Percentiles rank a stretch among this genome's conserved stretches.
These are phyloP conservation scores for Cyclotella choctawhatcheeana DNA, from an alignment of 108 stramenopile genomes.

Conservation along the genomic window DNA sequence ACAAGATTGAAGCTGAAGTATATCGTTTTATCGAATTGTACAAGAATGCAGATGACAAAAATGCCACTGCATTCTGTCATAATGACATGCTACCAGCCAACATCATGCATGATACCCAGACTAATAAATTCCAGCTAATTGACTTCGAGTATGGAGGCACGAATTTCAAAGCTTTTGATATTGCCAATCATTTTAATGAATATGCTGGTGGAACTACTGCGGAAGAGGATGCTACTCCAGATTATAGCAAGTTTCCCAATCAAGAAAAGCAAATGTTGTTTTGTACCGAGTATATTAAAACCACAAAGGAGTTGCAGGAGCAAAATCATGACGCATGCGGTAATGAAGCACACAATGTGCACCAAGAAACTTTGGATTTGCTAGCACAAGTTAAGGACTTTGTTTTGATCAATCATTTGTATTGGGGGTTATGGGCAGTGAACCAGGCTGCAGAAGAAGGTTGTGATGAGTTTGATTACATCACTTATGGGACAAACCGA, in stretches of 20 bases:
- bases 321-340: constrained; percentile 12
- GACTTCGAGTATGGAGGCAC: constrained; percentile 92
- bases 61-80: constrained; percentile 82
- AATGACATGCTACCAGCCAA: constrained; percentile 89
- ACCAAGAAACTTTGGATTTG: constrained; percentile 33
- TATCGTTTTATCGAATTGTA: constrained; percentile 27
- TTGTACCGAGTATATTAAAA: constrained; percentile 61
- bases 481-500: constrained; percentile 38
- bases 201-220: constrained; percentile 74
- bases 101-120: constrained; percentile 56
- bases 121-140: constrained; percentile 71
- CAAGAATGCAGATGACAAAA: neutral
- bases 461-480: constrained; percentile 73
- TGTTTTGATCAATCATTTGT: constrained; percentile 81
- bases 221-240: constrained; percentile 59
- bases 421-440: constrained; percentile 91
- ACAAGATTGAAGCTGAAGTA: constrained; percentile 34
- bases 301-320: constrained; percentile 19
- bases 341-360: constrained; percentile 19
- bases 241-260: constrained; percentile 68
- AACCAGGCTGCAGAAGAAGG: constrained; percentile 88
- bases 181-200: constrained; percentile 94
- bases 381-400: constrained; percentile 66
- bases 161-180: constrained; percentile 84
- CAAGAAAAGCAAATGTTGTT: constrained; percentile 53